Evolutionary conservation across 2,329 filamentous ascomycete species (phyloP).

Genomic region (Stenocarpella maydis): DNA sequence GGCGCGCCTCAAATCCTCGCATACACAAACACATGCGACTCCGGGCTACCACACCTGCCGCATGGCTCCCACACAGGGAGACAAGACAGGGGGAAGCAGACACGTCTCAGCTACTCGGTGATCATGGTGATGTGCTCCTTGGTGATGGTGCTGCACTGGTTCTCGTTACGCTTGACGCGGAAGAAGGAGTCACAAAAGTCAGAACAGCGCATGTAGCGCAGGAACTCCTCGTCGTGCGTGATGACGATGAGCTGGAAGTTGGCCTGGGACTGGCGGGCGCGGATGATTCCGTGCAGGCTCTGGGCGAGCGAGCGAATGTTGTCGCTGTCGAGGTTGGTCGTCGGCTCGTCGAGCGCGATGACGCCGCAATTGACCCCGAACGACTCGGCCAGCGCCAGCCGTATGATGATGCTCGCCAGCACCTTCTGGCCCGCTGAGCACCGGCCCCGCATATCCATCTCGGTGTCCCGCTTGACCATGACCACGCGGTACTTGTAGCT

Average conservation of each 20-base stretch:
- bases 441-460: slow-evolving; percentile 99
- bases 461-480: slow-evolving; percentile 96
- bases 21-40: background rate
- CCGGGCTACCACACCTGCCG: background rate
- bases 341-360: slow-evolving; percentile 96
- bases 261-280: slow-evolving; percentile 79
- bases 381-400: slow-evolving; percentile 92
- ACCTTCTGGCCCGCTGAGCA: slow-evolving; percentile 98
- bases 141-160: slow-evolving; percentile 88
- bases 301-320: slow-evolving; percentile 91
- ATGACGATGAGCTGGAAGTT: slow-evolving; percentile 99
- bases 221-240: slow-evolving; percentile 97
- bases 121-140: slow-evolving; percentile 67
- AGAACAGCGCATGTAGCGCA: slow-evolving; percentile 90
- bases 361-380: slow-evolving; percentile 96
- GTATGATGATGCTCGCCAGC: slow-evolving; percentile 95
- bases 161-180: slow-evolving; percentile 81
- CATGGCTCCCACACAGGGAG: background rate
- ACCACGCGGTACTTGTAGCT: slow-evolving; percentile 97
- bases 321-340: slow-evolving; percentile 93
- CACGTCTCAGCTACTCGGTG: slow-evolving; percentile 43
- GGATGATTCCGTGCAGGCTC: slow-evolving; percentile 87
- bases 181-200: slow-evolving; percentile 96
- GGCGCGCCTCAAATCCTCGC: background rate
- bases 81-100: too few species aligned